Base-by-base conservation (phyloP, 2,329 filamentous ascomycete species). In the Trichoderma simmonsii region DNA sequence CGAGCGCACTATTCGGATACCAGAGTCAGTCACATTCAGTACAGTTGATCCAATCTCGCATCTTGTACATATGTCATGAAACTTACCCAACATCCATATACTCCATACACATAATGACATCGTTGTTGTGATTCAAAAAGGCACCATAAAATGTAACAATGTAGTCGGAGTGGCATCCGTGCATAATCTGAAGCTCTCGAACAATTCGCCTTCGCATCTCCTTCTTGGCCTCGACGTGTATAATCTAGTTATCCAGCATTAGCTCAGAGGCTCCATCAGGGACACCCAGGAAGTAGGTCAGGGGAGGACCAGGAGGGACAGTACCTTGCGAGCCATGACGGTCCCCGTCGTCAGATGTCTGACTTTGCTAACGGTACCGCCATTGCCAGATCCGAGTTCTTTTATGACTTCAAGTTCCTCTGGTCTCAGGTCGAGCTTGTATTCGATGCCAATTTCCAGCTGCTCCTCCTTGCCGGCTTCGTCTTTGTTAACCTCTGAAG, bases 61-160 rank as follows among this genome's bases (percentile, higher is more conserved):
- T 26, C 9, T 11, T 7, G 34, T 12, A 24, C 2, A 24, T 15
- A 36, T 7, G 15, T 9, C 12, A 34, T 8, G 12, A 34, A 68
- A 85, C 93, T 83, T 88, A 98, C 96, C 96, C 96, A 80, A 95
- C 94, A 83, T 99, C 96, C 94, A 97, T 97, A 81, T 99, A 98
- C 82, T 99, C 96, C 96, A 99, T 99, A 82, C 96, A 99, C 91
- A 99, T 95, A 77, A 98, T 97, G 72, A 99, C 97, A 84, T 99
- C 96, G 80, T 97, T 95, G 74, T 94, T 94, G 79, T 97, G 93
- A 80, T 97, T 98, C 79, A 98, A 89, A 80, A 98, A 99, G 48
- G 96, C 96, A 73, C 96, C 96, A 79, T 98, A 98, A 82, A 98
- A 99, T 70, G 92, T 97, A 73, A 99, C 96, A 78, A 99, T 98